Evolutionary conservation across 352 stramenopile genomes (phyloP).

Genomic region (Phytopythium delawarense): DNA sequence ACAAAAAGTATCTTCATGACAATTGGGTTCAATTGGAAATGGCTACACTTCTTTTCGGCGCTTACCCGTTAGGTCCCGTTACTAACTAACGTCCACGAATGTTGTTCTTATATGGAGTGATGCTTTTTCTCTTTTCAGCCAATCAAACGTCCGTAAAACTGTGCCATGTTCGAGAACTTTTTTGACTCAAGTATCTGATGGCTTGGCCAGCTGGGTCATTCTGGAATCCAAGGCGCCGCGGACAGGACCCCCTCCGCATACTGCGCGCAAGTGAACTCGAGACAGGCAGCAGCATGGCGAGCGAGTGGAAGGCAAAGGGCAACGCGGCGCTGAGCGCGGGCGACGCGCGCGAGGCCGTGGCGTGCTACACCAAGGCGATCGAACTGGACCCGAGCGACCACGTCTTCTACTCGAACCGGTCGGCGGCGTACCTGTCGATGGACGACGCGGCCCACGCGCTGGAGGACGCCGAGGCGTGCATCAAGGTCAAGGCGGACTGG

Average conservation of each 20-base stretch:
- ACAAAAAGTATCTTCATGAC: no score
- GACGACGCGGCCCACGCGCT: constrained; percentile 91
- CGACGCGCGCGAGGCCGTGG: constrained; percentile 94
- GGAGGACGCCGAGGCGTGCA: constrained; percentile 95
- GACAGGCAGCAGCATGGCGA: constrained; percentile 5
- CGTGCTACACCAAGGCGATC: constrained; percentile 97
- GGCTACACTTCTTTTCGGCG: no score
- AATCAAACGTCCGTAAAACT: no score
- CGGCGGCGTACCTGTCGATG: constrained; percentile 96
- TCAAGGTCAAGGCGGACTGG: constrained; percentile 94
- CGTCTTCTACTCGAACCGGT: constrained; percentile 99
- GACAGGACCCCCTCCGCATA: background rate
- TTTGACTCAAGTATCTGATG: no score
- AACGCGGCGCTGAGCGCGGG: constrained; percentile 94
- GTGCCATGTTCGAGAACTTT: no score
- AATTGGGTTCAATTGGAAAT: no score
- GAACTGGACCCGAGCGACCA: constrained; percentile 93
- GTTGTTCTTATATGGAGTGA: no score
- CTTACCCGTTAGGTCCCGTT: no score
- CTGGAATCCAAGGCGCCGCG: background rate
- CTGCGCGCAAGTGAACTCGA: background rate
- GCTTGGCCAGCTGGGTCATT: background rate
- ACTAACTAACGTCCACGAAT: no score
- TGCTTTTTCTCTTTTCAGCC: no score
- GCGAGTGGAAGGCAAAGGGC: constrained; percentile 92